Base-by-base conservation (phyloP, 441 rosid species). In the Breynia disticha region DNA sequence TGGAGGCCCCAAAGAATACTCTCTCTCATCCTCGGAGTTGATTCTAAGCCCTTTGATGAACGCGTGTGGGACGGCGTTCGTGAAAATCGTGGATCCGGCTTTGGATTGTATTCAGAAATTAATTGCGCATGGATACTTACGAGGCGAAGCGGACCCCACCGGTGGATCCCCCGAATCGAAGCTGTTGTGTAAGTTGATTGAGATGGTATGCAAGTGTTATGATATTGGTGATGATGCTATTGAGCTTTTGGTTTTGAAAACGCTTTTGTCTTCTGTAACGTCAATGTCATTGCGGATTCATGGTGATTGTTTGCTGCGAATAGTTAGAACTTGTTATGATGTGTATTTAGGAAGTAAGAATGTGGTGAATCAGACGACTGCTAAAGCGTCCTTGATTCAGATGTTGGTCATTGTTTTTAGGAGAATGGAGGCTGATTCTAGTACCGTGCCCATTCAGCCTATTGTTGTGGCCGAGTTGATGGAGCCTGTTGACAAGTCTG, bases 381-480 rank as follows among this genome's bases (percentile, higher is more conserved):
- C 97, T 0, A 94, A 90, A 73, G 99, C 97, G 5, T 94, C 99
- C 0, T 66, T 94, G 75, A 80, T 94, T 55, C 97, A 94, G 74
- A 94, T 94, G 77, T 53, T 90, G 52, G 97, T 94, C 69, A 94
- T 94, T 63, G 94, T 94, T 59, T 94, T 90, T 65, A 63, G 97
- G 74, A 77, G 97, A 60, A 94, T 94, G 97, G 99, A 94, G 77
- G 97, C 99, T 0, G 99, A 94, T 71, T 90, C 97, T 3, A 85
- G 96, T 0, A 85, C 97, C 1, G 87, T 76, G 7, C 97, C 99
- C 1, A 69, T 94, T 71, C 97, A 90, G 73, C 99, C 99, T 3
- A 94, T 94, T 62, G 96, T 94, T 0, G 97, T 94, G 32, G 97
- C 99, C 22, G 96, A 90, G 63, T 66, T 90, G 49, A 90, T 94